phyloP scores from a whole-genome alignment of 331 rosid genomes.

The Quercus phellos region DNA sequence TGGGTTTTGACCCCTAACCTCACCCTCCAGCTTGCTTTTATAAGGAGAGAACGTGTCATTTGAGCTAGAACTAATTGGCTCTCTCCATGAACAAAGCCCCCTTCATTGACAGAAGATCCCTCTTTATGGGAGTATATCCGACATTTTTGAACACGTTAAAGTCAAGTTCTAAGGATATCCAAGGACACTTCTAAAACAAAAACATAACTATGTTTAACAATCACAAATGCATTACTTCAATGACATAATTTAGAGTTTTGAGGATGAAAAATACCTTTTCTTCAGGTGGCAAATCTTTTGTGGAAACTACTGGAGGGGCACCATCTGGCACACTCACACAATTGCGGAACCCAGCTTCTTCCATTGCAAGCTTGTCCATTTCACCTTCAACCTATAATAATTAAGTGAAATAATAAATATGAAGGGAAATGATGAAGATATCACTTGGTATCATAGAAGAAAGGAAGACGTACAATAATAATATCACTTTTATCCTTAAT shows the following conservation, averaged over 20 bases:
- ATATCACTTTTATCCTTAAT: conserved; percentile 66
- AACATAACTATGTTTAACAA: not conserved
- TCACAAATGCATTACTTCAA: not conserved
- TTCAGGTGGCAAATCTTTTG: conserved; percentile 60
- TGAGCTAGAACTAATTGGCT: too few species aligned
- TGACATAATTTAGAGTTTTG: not conserved
- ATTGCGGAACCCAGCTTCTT: conserved; percentile 91
- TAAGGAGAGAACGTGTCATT: too few species aligned
- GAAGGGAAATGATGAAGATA: conserved; percentile 6
- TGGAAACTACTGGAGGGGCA: conserved; percentile 74
- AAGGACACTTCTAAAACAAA: not conserved
- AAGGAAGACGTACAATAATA: conserved; percentile 62
- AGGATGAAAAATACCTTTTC: conserved; percentile 51
- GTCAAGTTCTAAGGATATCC: not conserved
- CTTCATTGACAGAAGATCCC: not conserved
- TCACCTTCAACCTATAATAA: conserved; percentile 90
- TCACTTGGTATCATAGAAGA: conserved; percentile 10
- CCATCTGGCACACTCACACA: conserved; percentile 99
- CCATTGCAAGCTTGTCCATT: conserved; percentile 96
- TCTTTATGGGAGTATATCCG: not conserved
- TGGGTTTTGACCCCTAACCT: too few species aligned
- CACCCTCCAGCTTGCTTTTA: too few species aligned
- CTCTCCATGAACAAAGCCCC: too few species aligned
- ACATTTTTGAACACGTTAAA: not conserved
- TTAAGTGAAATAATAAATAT: conserved; percentile 19